These are phyloP conservation scores for Balakata baccata DNA, from an alignment of 345 rosid species.

Conservation along the genomic window DNA sequence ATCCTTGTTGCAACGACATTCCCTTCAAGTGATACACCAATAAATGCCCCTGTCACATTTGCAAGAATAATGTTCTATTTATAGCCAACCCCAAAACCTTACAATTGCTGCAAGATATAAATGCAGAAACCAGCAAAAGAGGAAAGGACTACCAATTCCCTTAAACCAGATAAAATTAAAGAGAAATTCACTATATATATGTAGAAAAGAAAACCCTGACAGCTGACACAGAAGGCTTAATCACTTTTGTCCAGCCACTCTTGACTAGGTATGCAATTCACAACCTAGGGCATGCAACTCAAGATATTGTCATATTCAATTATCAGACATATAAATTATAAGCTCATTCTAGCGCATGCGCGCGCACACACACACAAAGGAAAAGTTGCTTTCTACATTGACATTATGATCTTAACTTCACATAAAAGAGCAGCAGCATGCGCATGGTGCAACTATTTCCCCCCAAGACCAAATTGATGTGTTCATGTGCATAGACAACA, in stretches of 20 bases:
- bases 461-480: background rate
- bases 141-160: background rate
- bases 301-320: background rate
- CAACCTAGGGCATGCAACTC: background rate
- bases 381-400: background rate
- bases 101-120: background rate
- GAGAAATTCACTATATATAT: background rate
- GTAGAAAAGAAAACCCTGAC: too few relatives aligned
- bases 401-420: background rate
- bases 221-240: background rate
- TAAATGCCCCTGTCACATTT: slow-evolving; percentile 71
- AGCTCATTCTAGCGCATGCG: background rate
- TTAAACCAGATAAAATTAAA: background rate
- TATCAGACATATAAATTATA: background rate
- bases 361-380: background rate
- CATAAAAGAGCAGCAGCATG: background rate
- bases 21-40: slow-evolving; percentile 94
- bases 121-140: background rate
- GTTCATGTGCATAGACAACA: background rate
- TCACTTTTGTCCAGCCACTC: background rate
- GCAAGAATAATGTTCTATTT: slow-evolving; percentile 9
- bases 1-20: slow-evolving; percentile 77
- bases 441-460: background rate
- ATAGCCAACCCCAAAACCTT: background rate
- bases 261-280: too few relatives aligned